Evolutionary conservation across 352 stramenopile genomes (phyloP), one percentile per base, ranked within the genome.

Genomic region (Pythium pyrilobum): DNA sequence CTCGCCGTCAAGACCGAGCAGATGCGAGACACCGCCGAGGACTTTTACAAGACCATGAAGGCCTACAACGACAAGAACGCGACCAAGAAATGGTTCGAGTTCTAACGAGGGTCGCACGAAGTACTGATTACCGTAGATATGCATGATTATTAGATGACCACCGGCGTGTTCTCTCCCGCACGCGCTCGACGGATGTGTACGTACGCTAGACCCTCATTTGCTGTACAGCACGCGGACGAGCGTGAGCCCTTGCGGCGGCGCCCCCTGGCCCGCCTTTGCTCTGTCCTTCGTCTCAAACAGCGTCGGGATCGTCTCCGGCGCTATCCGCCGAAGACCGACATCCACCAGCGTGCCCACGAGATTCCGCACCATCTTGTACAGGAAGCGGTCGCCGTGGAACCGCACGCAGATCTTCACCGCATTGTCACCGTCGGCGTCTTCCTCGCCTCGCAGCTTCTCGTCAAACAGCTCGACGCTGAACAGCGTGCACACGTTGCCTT

Each of bases 351-450:
- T 85, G 12, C 83, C 83, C 18, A 90, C 83, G 12, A 94, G 66
- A 43, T 81, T 92, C 18, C 83, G 79, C 49, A 94, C 78, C 83
- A 94, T 94, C 29, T 87, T 91, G 64, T 94, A 94, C 34, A 85
- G 62, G 52, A 94, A 94, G 9, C 81, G 72, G 42, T 89, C 69
- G 25, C 83, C 83, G 27, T 76, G 61, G 29, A 94, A 80, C 20
- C 69, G 61, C 10, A 94, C 51, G 2, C 63, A 45, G 58, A 91
- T 73, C 23, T 37, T 60, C 1, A 39, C 27, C 65, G 18, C 66
- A 33, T 59, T 40, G 13, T 72, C 53, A 39, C 72, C 49, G 37
- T 68, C 61, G 8, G 39, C 44, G 15, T 38, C 25, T 2, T 18
- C 1, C 15, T 42, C 32, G 18, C 15, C 21, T 16, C 43, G 44